These are phyloP conservation scores for Furcasterigmium sp. DNA, from an alignment of 2,329 filamentous ascomycete species.

Conservation along the genomic window DNA sequence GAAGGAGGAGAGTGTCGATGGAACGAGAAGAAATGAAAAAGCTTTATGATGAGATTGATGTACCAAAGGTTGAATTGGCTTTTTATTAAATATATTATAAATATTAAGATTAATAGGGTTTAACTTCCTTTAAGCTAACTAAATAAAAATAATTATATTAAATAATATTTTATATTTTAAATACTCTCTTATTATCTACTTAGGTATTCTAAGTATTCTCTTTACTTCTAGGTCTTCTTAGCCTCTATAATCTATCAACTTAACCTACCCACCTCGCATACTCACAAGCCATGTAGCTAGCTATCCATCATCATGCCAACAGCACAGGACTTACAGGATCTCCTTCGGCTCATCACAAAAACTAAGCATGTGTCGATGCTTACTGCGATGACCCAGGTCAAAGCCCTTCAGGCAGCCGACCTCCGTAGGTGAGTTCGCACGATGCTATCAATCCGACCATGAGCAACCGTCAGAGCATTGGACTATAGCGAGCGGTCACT, in stretches of 20 bases:
- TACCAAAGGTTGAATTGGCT: too few species aligned
- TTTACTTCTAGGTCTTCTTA: neutral
- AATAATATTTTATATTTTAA: neutral
- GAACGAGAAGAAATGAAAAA: too few species aligned
- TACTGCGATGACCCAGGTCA: slow-evolving; percentile 53
- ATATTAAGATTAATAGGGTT: neutral
- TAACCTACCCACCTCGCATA: neutral
- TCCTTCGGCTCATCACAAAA: slow-evolving; percentile 53
- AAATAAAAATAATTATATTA: neutral
- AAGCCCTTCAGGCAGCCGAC: slow-evolving; percentile 48
- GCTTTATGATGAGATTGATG: too few species aligned
- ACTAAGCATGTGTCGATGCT: slow-evolving; percentile 54
- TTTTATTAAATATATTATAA: too few species aligned
- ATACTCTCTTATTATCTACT: neutral
- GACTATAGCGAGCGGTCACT: too few species aligned
- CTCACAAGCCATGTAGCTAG: neutral
- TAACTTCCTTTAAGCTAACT: neutral
- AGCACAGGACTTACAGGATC: slow-evolving; percentile 55
- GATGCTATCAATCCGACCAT: slow-evolving; percentile 3
- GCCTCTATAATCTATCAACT: neutral
- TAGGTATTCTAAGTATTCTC: neutral
- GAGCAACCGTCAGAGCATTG: too few species aligned
- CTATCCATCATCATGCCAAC: slow-evolving; percentile 37
- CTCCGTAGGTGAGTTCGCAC: slow-evolving; percentile 45
- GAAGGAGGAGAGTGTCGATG: too few species aligned